Conservation (phyloP, 495 filamentous ascomycete genomes). For the Ramalina peruviana region DNA sequence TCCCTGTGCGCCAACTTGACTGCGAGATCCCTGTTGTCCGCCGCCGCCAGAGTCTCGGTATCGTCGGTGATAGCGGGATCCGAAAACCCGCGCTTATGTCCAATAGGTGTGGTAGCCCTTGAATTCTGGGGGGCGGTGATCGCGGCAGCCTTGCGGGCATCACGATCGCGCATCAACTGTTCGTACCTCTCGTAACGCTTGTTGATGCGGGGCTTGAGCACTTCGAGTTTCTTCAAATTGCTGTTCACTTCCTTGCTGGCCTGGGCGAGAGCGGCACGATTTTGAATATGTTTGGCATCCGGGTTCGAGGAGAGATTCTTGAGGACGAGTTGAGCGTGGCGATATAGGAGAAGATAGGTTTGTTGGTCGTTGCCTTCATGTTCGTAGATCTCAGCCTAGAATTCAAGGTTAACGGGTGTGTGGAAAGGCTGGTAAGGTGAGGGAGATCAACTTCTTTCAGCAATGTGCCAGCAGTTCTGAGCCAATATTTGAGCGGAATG, state of each 20-base stretch:
- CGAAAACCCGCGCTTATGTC: constrained; percentile 14
- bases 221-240: constrained; percentile 46
- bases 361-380: constrained; percentile 74
- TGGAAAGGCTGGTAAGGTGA: background rate
- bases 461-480: constrained; percentile 63
- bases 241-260: constrained; percentile 39
- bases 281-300: constrained; percentile 33
- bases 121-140: constrained; percentile 6
- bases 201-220: constrained; percentile 52
- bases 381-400: constrained; percentile 63
- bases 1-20: constrained; percentile 65
- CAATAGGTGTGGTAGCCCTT: background rate
- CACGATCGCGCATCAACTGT: constrained; percentile 36
- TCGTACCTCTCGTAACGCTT: constrained; percentile 48
- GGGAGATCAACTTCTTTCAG: constrained; percentile 53
- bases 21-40: constrained; percentile 59
- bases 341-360: constrained; percentile 73
- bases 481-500: constrained; percentile 66
- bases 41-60: constrained; percentile 47
- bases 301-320: constrained; percentile 48
- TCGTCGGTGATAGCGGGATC: constrained; percentile 30
- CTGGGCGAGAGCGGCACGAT: constrained; percentile 30
- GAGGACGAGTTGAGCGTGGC: constrained; percentile 61
- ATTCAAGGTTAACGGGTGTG: background rate
- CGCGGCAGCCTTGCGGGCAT: constrained; percentile 21